Conservation (phyloP, 2,329 filamentous ascomycete genomes). For the Nothophoma quercina region DNA sequence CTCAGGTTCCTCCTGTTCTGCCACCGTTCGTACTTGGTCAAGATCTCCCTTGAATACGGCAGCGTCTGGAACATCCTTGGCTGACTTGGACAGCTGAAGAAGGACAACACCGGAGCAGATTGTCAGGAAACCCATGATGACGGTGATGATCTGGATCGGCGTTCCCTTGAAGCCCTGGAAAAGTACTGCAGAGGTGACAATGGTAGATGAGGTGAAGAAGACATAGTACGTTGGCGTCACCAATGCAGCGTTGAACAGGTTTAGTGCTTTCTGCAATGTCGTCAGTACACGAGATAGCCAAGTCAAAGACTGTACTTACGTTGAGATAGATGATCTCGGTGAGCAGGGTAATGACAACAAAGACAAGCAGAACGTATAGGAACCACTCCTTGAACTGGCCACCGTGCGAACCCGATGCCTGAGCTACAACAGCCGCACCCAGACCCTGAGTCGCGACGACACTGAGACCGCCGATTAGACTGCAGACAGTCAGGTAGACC, state of each 20-base stretch:
- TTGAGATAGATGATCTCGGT: conserved; percentile 97
- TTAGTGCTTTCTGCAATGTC: conserved; percentile 86
- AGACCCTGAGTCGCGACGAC: conserved; percentile 95
- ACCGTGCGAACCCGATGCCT: conserved; percentile 72
- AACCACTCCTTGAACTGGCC: conserved; percentile 98
- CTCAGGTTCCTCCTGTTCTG: conserved; percentile 94
- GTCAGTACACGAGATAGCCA: no score
- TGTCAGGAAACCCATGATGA: conserved; percentile 90
- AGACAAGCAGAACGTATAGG: conserved; percentile 87
- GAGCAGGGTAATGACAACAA: conserved; percentile 86
- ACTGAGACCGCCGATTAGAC: conserved; percentile 89
- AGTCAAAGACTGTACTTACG: conserved; percentile 75
- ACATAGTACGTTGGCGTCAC: conserved; percentile 99
- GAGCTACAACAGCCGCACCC: conserved; percentile 88
- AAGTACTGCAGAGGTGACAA: conserved; percentile 89
- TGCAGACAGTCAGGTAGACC: conserved; percentile 96
- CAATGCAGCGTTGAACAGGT: conserved; percentile 94
- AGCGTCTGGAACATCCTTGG: conserved; percentile 94
- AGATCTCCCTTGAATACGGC: conserved; percentile 92
- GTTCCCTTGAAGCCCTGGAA: conserved; percentile 95
- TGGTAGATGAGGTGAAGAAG: conserved; percentile 95
- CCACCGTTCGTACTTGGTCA: conserved; percentile 93
- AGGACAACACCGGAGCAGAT: conserved; percentile 94
- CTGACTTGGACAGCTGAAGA: conserved; percentile 95
- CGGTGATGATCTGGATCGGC: conserved; percentile 78